phyloP scores from a whole-genome alignment of 306 rosid species.

The Datisca glomerata region DNA sequence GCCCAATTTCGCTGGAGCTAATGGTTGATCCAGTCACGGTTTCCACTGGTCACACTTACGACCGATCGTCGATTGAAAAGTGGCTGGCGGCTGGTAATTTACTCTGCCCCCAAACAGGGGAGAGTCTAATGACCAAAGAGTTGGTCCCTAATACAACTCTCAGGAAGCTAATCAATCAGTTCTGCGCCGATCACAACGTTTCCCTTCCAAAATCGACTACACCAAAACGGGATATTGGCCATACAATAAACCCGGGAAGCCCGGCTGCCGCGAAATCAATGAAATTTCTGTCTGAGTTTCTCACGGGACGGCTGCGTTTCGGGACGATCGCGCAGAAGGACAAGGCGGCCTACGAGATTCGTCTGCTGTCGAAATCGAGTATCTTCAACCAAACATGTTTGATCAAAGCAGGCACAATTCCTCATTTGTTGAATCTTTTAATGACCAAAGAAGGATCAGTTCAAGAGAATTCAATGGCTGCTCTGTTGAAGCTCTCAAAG shows the following conservation, averaged over 20 bases:
- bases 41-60: slow-evolving; percentile 89
- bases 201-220: slow-evolving; percentile 5
- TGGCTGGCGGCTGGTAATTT: slow-evolving; percentile 67
- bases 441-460: slow-evolving; percentile 11
- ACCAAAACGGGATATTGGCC: slow-evolving; percentile 21
- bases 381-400: slow-evolving; percentile 56
- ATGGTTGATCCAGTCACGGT: slow-evolving; percentile 86
- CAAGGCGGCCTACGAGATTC: slow-evolving; percentile 71
- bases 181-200: slow-evolving; percentile 33
- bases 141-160: slow-evolving; percentile 52
- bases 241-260: slow-evolving; percentile 28
- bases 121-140: slow-evolving; percentile 36
- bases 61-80: slow-evolving; percentile 54
- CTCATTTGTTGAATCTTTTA: slow-evolving; percentile 40
- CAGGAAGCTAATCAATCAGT: slow-evolving; percentile 36
- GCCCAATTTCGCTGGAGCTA: slow-evolving; percentile 72
- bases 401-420: slow-evolving; percentile 40
- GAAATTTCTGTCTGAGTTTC: slow-evolving; percentile 42
- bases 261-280: slow-evolving; percentile 34
- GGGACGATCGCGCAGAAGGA: slow-evolving; percentile 37
- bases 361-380: slow-evolving; percentile 48
- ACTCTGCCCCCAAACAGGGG: slow-evolving; percentile 79
- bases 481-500: slow-evolving; percentile 66
- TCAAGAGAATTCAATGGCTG: slow-evolving; percentile 52
- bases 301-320: slow-evolving; percentile 34